Conservation (phyloP, 75 land plant species). For the Isoetes taiwanensis region DNA sequence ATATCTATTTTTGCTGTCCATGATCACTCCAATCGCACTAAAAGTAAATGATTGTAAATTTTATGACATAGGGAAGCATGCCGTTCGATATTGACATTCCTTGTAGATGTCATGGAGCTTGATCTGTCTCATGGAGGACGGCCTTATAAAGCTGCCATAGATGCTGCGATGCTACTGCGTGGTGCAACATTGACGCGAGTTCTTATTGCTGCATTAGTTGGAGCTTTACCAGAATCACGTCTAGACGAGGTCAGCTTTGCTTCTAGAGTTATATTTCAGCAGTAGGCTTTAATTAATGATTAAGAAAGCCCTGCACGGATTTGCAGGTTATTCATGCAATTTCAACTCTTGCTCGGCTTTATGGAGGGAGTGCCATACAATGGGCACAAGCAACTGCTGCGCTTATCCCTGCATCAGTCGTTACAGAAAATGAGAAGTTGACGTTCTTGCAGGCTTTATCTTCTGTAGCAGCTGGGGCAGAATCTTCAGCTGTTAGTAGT, state of each 20-base stretch:
- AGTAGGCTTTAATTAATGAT: not conserved
- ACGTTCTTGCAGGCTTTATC: conserved; percentile 62
- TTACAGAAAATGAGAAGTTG: conserved; percentile 58
- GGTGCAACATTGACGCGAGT: conserved; percentile 69
- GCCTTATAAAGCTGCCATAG: conserved; percentile 39
- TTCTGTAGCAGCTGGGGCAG: conserved; percentile 50
- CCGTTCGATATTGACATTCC: conserved; percentile 75
- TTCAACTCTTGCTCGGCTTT: conserved; percentile 48
- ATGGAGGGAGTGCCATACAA: conserved; percentile 42
- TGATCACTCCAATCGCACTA: no score
- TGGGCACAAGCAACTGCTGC: conserved; percentile 66
- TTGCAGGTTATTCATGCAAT: conserved; percentile 62
- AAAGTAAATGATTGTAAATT: no score
- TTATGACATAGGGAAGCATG: conserved; percentile 99
- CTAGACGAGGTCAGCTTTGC: conserved; percentile 43
- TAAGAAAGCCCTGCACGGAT: not conserved
- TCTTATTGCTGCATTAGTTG: conserved; percentile 65
- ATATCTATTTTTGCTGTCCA: no score
- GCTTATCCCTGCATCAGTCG: conserved; percentile 52
- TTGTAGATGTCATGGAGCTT: conserved; percentile 67
- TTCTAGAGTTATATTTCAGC: not conserved
- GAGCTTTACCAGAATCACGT: conserved; percentile 94
- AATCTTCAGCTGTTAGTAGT: conserved; percentile 20
- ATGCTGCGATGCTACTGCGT: conserved; percentile 59
- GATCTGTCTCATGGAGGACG: conserved; percentile 40